Evolutionary conservation across 1,284 basidiomycete species (phyloP).

Genomic region (Malassezia nana): DNA sequence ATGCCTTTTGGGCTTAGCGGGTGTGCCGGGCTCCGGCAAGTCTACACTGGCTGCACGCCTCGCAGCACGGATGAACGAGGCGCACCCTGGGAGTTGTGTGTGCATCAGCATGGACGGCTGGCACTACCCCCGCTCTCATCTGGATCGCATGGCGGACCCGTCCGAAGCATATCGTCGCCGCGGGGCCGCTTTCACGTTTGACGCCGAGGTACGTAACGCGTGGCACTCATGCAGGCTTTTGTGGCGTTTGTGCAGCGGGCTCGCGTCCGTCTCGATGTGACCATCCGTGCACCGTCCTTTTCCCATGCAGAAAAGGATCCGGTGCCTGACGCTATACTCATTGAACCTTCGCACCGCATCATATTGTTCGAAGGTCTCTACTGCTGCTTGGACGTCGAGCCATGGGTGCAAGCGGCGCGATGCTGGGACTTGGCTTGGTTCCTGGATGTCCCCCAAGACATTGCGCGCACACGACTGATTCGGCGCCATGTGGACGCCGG

Average conservation of each 20-base stretch:
- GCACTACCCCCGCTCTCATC: constrained; percentile 57
- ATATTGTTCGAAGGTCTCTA: constrained; percentile 78
- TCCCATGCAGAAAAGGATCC: constrained; percentile 59
- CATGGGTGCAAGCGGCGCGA: constrained; percentile 63
- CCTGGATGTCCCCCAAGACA: constrained; percentile 58
- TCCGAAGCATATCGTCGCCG: constrained; percentile 31
- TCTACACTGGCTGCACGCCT: constrained; percentile 59
- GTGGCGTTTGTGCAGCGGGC: constrained; percentile 27
- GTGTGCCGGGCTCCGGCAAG: constrained; percentile 76
- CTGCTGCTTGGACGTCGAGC: constrained; percentile 60
- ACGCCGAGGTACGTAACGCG: constrained; percentile 21
- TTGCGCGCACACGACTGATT: constrained; percentile 61
- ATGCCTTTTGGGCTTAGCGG: constrained; percentile 64
- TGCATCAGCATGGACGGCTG: constrained; percentile 73
- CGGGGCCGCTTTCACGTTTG: constrained; percentile 45
- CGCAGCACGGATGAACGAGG: constrained; percentile 19
- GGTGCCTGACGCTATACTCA: constrained; percentile 50
- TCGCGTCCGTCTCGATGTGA: neutral
- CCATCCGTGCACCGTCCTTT: constrained; percentile 54
- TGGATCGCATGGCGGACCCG: constrained; percentile 58
- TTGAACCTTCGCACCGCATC: constrained; percentile 61
- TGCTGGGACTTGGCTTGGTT: constrained; percentile 70
- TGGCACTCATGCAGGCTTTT: constrained; percentile 18
- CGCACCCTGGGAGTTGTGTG: constrained; percentile 35
- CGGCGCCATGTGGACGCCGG: constrained; percentile 66